phyloP scores from a whole-genome alignment of 805 yeast genomes.

The Wickerhamiella vanderwaltii region DNA sequence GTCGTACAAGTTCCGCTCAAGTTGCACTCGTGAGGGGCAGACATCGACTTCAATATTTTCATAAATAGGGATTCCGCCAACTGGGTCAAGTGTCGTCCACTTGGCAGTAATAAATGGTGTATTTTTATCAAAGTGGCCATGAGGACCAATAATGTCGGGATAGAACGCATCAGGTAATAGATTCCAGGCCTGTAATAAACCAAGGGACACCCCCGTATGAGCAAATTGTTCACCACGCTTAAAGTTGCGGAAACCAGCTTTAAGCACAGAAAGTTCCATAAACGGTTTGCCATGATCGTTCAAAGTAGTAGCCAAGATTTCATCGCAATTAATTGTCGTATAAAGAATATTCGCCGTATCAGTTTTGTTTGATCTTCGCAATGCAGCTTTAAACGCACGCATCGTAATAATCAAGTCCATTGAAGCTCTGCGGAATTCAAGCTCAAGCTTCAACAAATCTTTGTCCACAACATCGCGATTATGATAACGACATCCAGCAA shows the following conservation, averaged over 20 bases:
- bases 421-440: conserved; percentile 22
- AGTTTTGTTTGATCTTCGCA: conserved; percentile 24
- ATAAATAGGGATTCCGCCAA: conserved; percentile 84
- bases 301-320: conserved; percentile 58
- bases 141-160: conserved; percentile 60
- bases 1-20: conserved; percentile 61
- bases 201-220: conserved; percentile 45
- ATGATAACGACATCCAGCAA: not conserved
- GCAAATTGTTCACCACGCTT: conserved; percentile 59
- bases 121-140: conserved; percentile 16
- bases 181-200: conserved; percentile 58
- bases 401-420: conserved; percentile 27
- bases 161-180: conserved; percentile 44
- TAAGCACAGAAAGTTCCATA: conserved; percentile 54
- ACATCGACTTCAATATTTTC: conserved; percentile 47
- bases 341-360: conserved; percentile 26
- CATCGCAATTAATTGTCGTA: conserved; percentile 55
- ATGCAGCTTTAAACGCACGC: conserved; percentile 27
- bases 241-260: conserved; percentile 46
- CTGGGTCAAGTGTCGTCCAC: conserved; percentile 77
- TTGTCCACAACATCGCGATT: conserved; percentile 6
- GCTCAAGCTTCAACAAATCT: conserved; percentile 24
- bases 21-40: conserved; percentile 55
- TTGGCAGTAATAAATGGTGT: conserved; percentile 33
- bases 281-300: conserved; percentile 50